Evolutionary conservation across 345 rosid genomes (phyloP).

Genomic region (Lumnitzera littorea): DNA sequence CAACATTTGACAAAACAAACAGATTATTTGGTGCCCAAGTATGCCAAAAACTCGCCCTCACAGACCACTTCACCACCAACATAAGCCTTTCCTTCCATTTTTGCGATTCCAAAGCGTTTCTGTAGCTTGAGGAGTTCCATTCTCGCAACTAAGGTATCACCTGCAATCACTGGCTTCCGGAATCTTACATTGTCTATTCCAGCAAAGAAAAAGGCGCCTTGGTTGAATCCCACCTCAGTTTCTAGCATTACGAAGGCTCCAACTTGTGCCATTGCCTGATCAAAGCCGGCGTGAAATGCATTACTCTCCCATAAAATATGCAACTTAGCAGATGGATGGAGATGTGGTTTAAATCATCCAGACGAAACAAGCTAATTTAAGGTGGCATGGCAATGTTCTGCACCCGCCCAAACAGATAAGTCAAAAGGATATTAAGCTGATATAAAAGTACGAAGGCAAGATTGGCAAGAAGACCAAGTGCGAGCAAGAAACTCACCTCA

Average conservation of each 20-base stretch:
- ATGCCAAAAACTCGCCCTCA: slow-evolving; percentile 88
- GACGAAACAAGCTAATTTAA: no score
- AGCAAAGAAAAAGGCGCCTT: slow-evolving; percentile 76
- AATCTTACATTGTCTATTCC: slow-evolving; percentile 92
- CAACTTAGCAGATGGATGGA: no score
- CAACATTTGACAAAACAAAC: neutral
- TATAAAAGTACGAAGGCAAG: no score
- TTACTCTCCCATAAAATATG: neutral
- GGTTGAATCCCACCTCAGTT: slow-evolving; percentile 84
- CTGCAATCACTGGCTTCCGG: slow-evolving; percentile 91
- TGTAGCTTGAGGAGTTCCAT: slow-evolving; percentile 82
- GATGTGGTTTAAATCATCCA: no score
- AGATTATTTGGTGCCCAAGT: slow-evolving; percentile 28
- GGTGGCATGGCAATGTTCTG: no score
- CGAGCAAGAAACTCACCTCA: slow-evolving; percentile 46
- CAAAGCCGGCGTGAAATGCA: slow-evolving; percentile 8
- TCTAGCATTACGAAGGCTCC: slow-evolving; percentile 92
- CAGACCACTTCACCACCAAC: slow-evolving; percentile 79
- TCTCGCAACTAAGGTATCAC: slow-evolving; percentile 92
- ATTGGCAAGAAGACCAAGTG: no score
- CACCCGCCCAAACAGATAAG: no score
- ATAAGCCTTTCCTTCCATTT: slow-evolving; percentile 96
- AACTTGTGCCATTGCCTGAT: slow-evolving; percentile 95
- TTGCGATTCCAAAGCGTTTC: slow-evolving; percentile 85
- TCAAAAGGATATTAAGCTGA: no score